Base-by-base conservation (phyloP, 2,329 filamentous ascomycete species). In the Blastomyces silverae region DNA sequence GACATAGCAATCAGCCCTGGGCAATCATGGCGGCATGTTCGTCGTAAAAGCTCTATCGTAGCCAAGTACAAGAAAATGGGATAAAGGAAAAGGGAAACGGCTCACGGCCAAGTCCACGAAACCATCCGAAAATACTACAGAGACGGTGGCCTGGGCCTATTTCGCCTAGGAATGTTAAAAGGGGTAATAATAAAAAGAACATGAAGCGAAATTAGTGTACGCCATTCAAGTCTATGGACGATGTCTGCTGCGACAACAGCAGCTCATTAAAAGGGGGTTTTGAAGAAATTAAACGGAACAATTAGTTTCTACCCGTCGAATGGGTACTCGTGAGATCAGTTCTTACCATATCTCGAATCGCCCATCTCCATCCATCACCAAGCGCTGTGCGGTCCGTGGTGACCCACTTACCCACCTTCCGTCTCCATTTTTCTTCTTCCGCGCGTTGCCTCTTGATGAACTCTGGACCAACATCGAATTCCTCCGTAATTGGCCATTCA, bases 391-490 rank as follows among this genome's bases (percentile, higher is more conserved):
- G 80, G 66, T 84, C 82, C 68, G 83, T 79, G 62, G 84, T 84
- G 68, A 93, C 85, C 94, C 94, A 99, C 72, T 85, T 87, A 74
- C 90, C 88, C 70, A 93, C 93, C 78, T 92, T 93, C 75, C 88
- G 87, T 70, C 89, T 84, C 94, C 94, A 99, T 67, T 90, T 84
- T 59, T 91, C 88, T 78, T 99, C 94, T 78, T 99, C 94, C 72
- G 93, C 91, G 66, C 90, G 85, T 74, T 97, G 93, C 68, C 92
- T 84, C 71, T 88, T 84, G 68, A 97, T 88, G 73, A 97, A 99
- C 75, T 95, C 91, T 2, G 93, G 94, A 0, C 94, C 94, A 64
- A 99, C 91, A 74, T 99, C 94, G 72, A 99, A 99, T 75, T 99
- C 94, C 77, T 99, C 94, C 62, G 91, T 91, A 15, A 97, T 90